phyloP scores from a whole-genome alignment of 257 asterid genomes.

The Solanum dulcamara region DNA sequence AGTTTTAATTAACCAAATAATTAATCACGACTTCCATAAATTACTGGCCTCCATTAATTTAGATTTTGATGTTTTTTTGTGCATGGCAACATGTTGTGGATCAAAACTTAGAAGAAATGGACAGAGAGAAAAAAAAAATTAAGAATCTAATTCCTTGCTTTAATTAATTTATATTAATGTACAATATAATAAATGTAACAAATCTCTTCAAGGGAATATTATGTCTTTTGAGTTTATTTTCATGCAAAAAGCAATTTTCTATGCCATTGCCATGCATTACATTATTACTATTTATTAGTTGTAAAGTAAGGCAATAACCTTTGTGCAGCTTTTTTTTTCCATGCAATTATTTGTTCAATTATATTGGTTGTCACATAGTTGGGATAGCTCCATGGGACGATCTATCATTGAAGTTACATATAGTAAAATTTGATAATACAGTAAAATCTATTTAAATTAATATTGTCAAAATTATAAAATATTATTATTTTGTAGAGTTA shows the following conservation, averaged over 20 bases:
- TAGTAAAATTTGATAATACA: neutral
- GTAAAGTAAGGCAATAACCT: conserved; percentile 6
- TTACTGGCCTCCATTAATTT: too few relatives aligned
- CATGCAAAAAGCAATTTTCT: conserved; percentile 10
- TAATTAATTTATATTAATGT: too few relatives aligned
- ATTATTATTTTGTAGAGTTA: too few relatives aligned
- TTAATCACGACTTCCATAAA: too few relatives aligned
- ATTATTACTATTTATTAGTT: conserved; percentile 5
- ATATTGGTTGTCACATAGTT: neutral
- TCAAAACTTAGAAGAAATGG: neutral
- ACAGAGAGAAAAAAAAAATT: too few relatives aligned
- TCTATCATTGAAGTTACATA: neutral
- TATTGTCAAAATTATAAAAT: too few relatives aligned
- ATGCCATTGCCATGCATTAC: neutral
- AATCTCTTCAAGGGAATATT: conserved; percentile 2
- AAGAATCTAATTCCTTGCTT: too few relatives aligned
- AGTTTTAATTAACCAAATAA: too few relatives aligned
- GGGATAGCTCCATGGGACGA: neutral
- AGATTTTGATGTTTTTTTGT: neutral
- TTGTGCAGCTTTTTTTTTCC: conserved; percentile 12
- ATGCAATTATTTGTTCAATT: conserved; percentile 6
- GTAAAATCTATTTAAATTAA: too few relatives aligned
- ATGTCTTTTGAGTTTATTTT: conserved; percentile 15
- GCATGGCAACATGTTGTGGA: neutral
- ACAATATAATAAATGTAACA: too few relatives aligned